Base-by-base conservation (phyloP, 2,329 filamentous ascomycete species). In the Trichoderma cornu-damae region DNA sequence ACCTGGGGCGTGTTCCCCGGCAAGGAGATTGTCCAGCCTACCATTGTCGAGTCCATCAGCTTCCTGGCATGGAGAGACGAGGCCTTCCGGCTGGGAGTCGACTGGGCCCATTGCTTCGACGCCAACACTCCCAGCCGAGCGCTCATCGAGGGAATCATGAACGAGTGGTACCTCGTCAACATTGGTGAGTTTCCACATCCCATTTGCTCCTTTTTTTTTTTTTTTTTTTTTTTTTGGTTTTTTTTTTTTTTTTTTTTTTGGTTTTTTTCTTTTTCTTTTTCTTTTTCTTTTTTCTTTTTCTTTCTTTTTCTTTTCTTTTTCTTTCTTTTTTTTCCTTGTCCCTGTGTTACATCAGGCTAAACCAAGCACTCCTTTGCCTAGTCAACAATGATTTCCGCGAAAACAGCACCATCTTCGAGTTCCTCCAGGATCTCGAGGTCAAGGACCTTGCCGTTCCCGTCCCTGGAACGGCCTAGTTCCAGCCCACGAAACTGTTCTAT, bases 61-160 rank as follows among this genome's bases (percentile, higher is more conserved):
- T 99, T 99, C 81, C 78, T 99, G 54, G 94, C 94, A 2, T 99
- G 94, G 94, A 96, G 96, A 75, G 94, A 99, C 65, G 94, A 99
- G 74, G 95, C 96, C 14, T 99, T 91, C 78, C 85, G 89, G 60
- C 81, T 99, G 8, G 94, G 94, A 55, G 82, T 88, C 58, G 92
- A 99, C 69, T 99, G 94, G 94, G 89, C 90, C 20, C 89, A 90
- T 67, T 99, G 94, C 70, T 90, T 96, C 69, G 84, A 91, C 35
- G 79, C 86, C 60, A 78, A 79, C 59, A 91, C 85, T 61, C 85
- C 89, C 30, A 95, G 89, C 68, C 84, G 93, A 54, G 81, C 85
- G 61, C 74, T 97, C 60, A 88, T 99, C 62, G 83, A 92, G 64
- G 79, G 82, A 54, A 79, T 97, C 60, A 94, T 96, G 84, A 86